Percentiles rank a stretch among this genome's conserved stretches.
Evolutionary conservation across 2,329 filamentous ascomycete genomes (phyloP).

Genomic region (Daldinia sp.): DNA sequence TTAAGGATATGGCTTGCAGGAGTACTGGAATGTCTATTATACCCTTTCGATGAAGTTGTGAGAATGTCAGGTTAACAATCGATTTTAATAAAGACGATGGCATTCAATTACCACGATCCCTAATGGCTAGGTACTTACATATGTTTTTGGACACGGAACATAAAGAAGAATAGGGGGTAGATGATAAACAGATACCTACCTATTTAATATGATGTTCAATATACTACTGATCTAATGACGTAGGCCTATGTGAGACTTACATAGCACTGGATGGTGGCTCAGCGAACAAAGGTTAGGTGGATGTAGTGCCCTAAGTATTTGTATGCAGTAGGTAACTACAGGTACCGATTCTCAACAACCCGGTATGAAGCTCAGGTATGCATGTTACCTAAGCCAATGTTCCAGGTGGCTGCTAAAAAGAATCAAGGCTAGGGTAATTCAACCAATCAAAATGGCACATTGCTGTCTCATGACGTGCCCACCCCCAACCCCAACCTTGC

Average conservation of each 20-base stretch:
- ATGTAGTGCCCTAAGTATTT: too few species aligned
- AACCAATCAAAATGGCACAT: slow-evolving; percentile 30
- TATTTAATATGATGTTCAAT: too few species aligned
- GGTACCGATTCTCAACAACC: neutral
- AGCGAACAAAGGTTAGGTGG: neutral
- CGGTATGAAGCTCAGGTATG: neutral
- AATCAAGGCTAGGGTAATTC: slow-evolving; percentile 32
- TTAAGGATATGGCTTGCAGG: slow-evolving; percentile 23
- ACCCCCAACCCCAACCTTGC: slow-evolving; percentile 40
- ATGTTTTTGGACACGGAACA: neutral
- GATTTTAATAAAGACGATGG: slow-evolving; percentile 20
- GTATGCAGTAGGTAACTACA: too few species aligned
- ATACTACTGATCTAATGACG: neutral
- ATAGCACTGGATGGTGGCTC: neutral
- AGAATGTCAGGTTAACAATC: slow-evolving; percentile 25
- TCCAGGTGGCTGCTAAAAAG: slow-evolving; percentile 32
- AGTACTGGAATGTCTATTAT: slow-evolving; percentile 33
- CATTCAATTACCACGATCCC: neutral
- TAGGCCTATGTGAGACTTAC: neutral
- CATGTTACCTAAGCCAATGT: slow-evolving; percentile 24
- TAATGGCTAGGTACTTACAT: neutral
- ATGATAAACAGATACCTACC: neutral
- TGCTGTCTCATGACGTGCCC: slow-evolving; percentile 42
- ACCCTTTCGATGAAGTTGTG: slow-evolving; percentile 31
- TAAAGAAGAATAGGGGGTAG: neutral